These are phyloP conservation scores for Colletotrichum cordylinicola DNA, from an alignment of 2,329 filamentous ascomycete genomes.

Conservation along the genomic window DNA sequence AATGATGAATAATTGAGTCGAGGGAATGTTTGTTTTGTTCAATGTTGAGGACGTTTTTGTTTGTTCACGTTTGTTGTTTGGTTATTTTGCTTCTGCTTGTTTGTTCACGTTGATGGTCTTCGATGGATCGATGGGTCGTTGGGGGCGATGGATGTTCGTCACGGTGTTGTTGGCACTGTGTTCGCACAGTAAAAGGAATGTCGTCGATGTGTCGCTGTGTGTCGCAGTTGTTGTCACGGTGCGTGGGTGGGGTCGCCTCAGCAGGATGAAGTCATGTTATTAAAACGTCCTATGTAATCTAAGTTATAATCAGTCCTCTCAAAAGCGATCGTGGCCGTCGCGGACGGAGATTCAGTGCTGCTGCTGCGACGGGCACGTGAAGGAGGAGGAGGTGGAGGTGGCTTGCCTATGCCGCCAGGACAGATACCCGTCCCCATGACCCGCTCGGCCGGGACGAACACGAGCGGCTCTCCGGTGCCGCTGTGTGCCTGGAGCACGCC, in stretches of 20 bases:
- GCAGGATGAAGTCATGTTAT: constrained; percentile 21
- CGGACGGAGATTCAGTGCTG: background rate
- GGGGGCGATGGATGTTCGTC: background rate
- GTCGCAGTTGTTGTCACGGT: background rate
- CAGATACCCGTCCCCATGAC: constrained; percentile 19
- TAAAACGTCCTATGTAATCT: constrained; percentile 12
- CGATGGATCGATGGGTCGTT: background rate
- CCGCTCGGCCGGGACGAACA: constrained; percentile 19
- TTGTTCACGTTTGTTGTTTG: background rate
- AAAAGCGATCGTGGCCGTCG: constrained; percentile 7
- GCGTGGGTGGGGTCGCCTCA: background rate
- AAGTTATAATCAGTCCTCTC: constrained; percentile 20
- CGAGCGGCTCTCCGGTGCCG: constrained; percentile 11
- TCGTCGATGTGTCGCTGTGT: background rate
- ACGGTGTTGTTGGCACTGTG: background rate
- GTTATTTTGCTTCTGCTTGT: background rate
- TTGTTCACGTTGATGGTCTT: background rate
- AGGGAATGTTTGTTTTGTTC: background rate
- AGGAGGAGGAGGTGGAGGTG: constrained; percentile 4
- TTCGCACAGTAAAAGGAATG: background rate
- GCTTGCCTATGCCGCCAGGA: constrained; percentile 18
- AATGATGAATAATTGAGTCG: background rate
- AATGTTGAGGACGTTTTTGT: background rate
- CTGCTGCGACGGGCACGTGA: background rate
- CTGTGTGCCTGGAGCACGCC: constrained; percentile 11